Base-by-base conservation (phyloP, 768 basidiomycete genomes). In the Leccinum subtestaceum region DNA sequence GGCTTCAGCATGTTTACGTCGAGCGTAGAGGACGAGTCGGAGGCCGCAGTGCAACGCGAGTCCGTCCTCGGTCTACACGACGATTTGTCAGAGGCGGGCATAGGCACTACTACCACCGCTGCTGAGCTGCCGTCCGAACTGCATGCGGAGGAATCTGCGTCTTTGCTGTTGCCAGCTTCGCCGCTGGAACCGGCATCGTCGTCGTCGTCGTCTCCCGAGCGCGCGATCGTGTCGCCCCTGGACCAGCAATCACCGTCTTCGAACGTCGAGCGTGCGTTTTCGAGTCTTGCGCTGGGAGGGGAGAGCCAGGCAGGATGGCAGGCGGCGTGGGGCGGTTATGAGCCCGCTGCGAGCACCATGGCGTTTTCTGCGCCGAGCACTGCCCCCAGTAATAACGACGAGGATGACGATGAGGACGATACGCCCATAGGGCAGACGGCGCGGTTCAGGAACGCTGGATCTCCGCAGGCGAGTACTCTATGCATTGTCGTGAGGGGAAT, bases 321-420 rank as follows among this genome's bases (percentile, higher is more conserved):
- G 61, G 72, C 75, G 23, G 77, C 80, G 25, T 76, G 78, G 77
- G 72, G 55, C 67, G 72, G 72, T 56, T 72, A 75, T 31, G 76
- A 77, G 23, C 32, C 55, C 11, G 48, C 32, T 52, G 38, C 66
- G 15, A 57, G 61, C 5, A 43, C 65, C 21, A 47, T 70, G n/a
- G 53, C 60, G 15, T 52, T 60, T 45, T 63, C 74, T 40, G 59
- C 69, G 45, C 65, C 74, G 34, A 21, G 57, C 17, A 49, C 67
- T 29, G 59, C 66, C 40, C 62, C 69, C 36, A 21, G 63, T 64
- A 59, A 69, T 13, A 81, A 84, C 43, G 84, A 86, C 5, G 84
- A 86, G 4, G 84, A 86, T 3, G 85, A 87, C 60, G 86, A 87
- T 57, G 86, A 88, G 62, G 86, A 88, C 58, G 86, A 88, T 67